These are phyloP conservation scores for Salvia miltiorrhiza DNA, from an alignment of 257 asterid genomes.

Conservation along the genomic window DNA sequence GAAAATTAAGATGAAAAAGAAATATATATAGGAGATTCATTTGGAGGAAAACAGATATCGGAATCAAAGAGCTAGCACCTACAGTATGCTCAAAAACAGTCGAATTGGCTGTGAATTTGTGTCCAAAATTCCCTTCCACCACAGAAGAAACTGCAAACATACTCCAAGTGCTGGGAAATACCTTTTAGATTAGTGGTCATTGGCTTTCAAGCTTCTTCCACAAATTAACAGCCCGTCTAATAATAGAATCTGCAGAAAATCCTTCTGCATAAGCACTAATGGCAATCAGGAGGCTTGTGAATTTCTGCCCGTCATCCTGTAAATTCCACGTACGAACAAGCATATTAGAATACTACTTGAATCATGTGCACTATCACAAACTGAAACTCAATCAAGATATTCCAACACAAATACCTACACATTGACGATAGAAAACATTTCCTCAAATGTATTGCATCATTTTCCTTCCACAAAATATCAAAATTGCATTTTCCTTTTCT, in stretches of 20 bases:
- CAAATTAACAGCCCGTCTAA: constrained; percentile 66
- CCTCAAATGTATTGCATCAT: background rate
- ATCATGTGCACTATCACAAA: no score
- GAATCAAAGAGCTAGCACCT: constrained; percentile 24
- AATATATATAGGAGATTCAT: background rate
- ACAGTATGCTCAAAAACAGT: constrained; percentile 36
- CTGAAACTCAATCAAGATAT: constrained; percentile 54
- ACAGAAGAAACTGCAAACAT: background rate
- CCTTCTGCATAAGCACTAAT: constrained; percentile 97
- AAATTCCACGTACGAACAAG: constrained; percentile 29
- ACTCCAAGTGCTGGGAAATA: background rate
- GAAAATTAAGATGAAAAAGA: background rate
- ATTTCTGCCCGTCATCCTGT: constrained; percentile 90
- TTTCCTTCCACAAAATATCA: background rate
- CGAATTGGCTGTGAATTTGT: constrained; percentile 32
- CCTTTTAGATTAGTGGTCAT: constrained; percentile 5
- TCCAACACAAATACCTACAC: constrained; percentile 94
- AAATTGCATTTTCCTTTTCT: background rate
- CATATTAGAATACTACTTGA: constrained; percentile 42
- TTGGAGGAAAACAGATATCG: background rate
- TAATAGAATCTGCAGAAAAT: constrained; percentile 76
- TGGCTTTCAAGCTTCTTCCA: constrained; percentile 84
- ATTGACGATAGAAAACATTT: background rate
- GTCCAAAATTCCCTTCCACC: background rate
- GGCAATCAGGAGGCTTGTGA: constrained; percentile 79